Evolutionary conservation across 73 alveolate species (phyloP).

Genomic region (Paramecium pentaurelia): DNA sequence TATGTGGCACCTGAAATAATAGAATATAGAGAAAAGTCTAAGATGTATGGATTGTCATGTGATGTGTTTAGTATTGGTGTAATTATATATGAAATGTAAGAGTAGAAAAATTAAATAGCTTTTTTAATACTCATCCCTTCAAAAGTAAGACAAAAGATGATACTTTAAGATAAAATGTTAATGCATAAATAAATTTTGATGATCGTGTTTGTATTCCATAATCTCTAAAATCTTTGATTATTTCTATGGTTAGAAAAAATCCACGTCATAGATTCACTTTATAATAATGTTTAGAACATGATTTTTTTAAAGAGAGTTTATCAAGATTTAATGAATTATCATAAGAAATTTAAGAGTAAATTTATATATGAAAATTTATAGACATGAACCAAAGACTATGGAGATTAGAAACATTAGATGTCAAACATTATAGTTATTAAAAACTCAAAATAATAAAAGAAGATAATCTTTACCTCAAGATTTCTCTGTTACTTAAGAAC

Average conservation of each 20-base stretch:
- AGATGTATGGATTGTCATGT: background rate
- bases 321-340: background rate
- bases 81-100: conserved; percentile 18
- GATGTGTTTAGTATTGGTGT: conserved; percentile 44
- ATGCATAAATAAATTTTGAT: background rate
- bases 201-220: background rate
- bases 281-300: background rate
- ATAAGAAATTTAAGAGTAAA: background rate
- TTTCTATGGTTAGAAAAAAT: background rate
- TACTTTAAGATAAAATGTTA: background rate
- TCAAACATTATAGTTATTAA: background rate
- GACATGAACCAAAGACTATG: background rate
- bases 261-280: background rate
- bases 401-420: background rate
- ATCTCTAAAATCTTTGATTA: background rate
- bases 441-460: background rate
- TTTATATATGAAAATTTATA: background rate
- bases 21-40: background rate
- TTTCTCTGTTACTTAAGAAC: background rate
- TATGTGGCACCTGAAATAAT: conserved; percentile 41
- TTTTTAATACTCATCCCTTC: conserved; percentile 14
- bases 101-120: background rate
- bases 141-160: conserved; percentile 3
- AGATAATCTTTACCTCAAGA: background rate
- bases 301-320: background rate